Conservation (phyloP, 768 basidiomycete species). For the Phaeolepiota aurea region DNA sequence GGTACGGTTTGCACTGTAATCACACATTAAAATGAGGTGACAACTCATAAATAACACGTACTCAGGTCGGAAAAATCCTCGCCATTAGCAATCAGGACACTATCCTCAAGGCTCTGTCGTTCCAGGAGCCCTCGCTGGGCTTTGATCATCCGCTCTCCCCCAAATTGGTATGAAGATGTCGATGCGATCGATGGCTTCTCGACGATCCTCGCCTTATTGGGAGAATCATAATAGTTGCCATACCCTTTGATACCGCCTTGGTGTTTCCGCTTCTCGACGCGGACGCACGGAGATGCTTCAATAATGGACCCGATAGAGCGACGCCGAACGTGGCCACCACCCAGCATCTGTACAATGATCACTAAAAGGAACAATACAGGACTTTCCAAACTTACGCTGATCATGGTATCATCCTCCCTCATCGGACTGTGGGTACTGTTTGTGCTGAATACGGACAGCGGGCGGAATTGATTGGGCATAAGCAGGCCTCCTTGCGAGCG, state of each 20-base stretch:
- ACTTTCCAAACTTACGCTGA: conserved; percentile 55
- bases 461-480: conserved; percentile 49
- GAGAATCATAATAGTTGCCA: conserved; percentile 27
- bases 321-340: conserved; percentile 67
- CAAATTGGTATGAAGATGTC: conserved; percentile 54
- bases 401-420: conserved; percentile 77
- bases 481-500: conserved; percentile 24
- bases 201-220: conserved; percentile 40
- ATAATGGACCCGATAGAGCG: conserved; percentile 58
- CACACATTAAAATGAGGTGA: conserved; percentile 3
- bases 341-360: conserved; percentile 60
- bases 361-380: conserved; percentile 5
- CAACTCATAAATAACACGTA: conserved; percentile 22
- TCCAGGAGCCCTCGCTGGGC: conserved; percentile 56
- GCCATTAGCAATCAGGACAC: conserved; percentile 54
- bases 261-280: conserved; percentile 57
- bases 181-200: conserved; percentile 64
- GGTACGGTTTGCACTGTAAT: conserved; percentile 34
- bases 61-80: conserved; percentile 49
- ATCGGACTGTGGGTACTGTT: conserved; percentile 37
- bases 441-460: conserved; percentile 56
- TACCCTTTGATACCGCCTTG: conserved; percentile 15
- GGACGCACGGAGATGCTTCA: conserved; percentile 62
- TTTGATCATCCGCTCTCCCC: conserved; percentile 59
- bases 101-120: conserved; percentile 61